A percentile compares a stretch with the other conserved stretches of the same genome.
These are phyloP conservation scores for Stachybotrys elegans DNA, from an alignment of 2,329 filamentous ascomycete genomes.

Conservation along the genomic window DNA sequence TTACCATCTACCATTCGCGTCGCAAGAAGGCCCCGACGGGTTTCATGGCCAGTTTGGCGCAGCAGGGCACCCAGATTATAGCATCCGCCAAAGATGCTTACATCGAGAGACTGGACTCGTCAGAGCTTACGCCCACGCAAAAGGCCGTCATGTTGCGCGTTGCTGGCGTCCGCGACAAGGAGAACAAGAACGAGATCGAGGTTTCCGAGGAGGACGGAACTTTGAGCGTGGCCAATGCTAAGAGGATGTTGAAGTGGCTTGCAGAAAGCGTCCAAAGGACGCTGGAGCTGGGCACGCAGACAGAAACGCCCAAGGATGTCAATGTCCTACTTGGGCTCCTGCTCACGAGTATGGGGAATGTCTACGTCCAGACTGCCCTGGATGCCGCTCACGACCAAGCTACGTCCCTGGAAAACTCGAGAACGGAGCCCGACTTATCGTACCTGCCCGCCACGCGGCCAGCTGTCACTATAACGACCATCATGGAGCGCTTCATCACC, in stretches of 20 bases:
- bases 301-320: constrained; percentile 91
- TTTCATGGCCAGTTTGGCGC: constrained; percentile 87
- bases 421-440: constrained; percentile 79
- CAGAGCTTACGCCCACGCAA: constrained; percentile 81
- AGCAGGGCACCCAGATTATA: constrained; percentile 83
- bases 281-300: constrained; percentile 80
- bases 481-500: constrained; percentile 89
- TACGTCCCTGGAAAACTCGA: constrained; percentile 69
- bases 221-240: constrained; percentile 80
- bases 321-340: constrained; percentile 78
- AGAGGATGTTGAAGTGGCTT: constrained; percentile 96
- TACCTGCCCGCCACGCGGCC: constrained; percentile 77
- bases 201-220: constrained; percentile 85
- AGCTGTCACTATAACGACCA: constrained; percentile 81
- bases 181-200: constrained; percentile 80
- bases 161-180: constrained; percentile 73
- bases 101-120: constrained; percentile 80
- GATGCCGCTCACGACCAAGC: constrained; percentile 71
- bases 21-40: constrained; percentile 85
- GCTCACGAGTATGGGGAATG: constrained; percentile 80
- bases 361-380: constrained; percentile 64
- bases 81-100: constrained; percentile 88
- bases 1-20: constrained; percentile 87
- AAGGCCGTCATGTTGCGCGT: constrained; percentile 87
- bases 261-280: constrained; percentile 90